phyloP scores from a whole-genome alignment of 257 asterid species.

The Solanum ossicruentum region DNA sequence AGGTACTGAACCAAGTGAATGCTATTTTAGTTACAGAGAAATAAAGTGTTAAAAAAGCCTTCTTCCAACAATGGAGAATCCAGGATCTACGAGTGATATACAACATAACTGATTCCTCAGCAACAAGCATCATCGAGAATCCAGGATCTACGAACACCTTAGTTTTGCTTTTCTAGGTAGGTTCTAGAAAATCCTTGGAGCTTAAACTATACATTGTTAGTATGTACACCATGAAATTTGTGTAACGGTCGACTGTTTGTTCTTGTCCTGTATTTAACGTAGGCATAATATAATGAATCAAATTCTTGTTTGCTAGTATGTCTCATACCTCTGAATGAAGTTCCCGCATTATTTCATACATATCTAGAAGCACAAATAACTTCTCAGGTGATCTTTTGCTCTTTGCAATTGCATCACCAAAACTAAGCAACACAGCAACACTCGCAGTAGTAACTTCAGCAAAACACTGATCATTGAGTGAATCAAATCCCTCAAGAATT shows the following conservation, averaged over 20 bases:
- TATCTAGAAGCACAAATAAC: constrained; percentile 88
- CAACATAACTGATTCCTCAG: not conserved
- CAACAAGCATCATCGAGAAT: not conserved
- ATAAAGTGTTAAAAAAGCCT: not conserved
- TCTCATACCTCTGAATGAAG: constrained; percentile 76
- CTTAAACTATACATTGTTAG: not conserved
- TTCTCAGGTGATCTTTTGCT: constrained; percentile 99
- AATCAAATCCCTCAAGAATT: constrained; percentile 72
- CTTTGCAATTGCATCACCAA: constrained; percentile 98
- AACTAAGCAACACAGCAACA: constrained; percentile 86
- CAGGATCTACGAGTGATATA: too few relatives aligned
- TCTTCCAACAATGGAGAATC: not conserved
- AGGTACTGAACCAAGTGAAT: not conserved
- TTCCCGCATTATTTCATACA: constrained; percentile 99
- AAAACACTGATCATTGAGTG: constrained; percentile 84
- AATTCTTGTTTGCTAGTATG: not conserved
- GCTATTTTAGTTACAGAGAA: not conserved
- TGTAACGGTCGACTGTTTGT: not conserved
- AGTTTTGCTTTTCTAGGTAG: not conserved
- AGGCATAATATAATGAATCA: not conserved
- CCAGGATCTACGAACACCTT: not conserved
- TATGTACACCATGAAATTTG: not conserved
- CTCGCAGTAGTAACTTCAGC: constrained; percentile 87
- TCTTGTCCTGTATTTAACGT: not conserved
- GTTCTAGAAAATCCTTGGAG: not conserved